Evolutionary conservation across 1,284 basidiomycete species (phyloP).

Genomic region (Puccinia polysora): DNA sequence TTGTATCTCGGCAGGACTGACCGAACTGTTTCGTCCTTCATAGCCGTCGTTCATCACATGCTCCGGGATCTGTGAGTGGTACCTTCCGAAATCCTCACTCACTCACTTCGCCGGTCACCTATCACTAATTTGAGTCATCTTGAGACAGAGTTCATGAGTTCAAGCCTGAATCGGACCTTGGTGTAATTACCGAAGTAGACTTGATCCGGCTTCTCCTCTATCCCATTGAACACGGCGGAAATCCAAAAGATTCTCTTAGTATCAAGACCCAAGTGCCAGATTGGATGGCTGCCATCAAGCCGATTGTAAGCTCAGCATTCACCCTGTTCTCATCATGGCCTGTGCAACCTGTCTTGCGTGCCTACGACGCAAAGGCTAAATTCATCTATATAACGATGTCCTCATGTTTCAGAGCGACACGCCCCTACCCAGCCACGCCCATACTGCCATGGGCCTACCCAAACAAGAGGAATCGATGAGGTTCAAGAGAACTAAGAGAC

Average conservation of each 20-base stretch:
- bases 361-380: no score
- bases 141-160: constrained; percentile 1
- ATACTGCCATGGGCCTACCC: neutral
- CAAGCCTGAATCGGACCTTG: constrained; percentile 14
- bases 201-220: constrained; percentile 32
- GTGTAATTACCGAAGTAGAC: constrained; percentile 25
- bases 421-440: no score
- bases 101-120: neutral
- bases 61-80: constrained; percentile 37
- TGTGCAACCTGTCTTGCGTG: no score
- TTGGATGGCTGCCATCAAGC: constrained; percentile 36
- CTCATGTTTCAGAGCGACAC: no score
- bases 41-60: constrained; percentile 18
- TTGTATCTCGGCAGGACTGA: neutral
- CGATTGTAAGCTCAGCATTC: neutral
- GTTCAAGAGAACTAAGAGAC: neutral
- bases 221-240: constrained; percentile 32
- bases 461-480: neutral
- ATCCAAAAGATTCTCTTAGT: constrained; percentile 3
- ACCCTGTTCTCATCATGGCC: neutral
- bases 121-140: neutral
- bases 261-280: constrained; percentile 20
- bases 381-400: no score
- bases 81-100: no score
- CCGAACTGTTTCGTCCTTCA: neutral